Evolutionary conservation across 202 grass and related monocot genomes (phyloP), one percentile per base, ranked within the genome.

Genomic region (Panicum virgatum): DNA sequence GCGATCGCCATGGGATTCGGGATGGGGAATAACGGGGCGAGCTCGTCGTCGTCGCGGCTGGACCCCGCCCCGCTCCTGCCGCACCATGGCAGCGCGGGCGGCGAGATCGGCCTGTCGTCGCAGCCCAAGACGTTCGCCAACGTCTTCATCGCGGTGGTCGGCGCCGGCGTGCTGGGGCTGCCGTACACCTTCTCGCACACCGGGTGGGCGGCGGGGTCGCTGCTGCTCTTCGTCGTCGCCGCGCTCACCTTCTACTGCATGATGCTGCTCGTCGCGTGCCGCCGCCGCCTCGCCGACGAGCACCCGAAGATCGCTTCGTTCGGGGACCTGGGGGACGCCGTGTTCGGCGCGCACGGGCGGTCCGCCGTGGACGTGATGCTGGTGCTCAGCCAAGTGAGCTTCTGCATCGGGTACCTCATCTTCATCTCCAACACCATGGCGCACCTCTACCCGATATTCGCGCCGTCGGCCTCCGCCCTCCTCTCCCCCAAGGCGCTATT

Each of bases 121-220:
- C 96, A 93, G 85, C 83, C 96, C 50, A 96, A 99, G 86, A 99
- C 96, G 20, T 96, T 99, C 71, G 96, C 93, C 3, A 99, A 99
- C 84, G 96, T 99, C 4, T 99, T 99, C 85, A 96, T 99, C 77
- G 91, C 96, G 11, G 94, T 99, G 68, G 96, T 99, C 22, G 96
- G 96, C 36, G 89, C 96, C 52, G 92, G 96, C 48, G 96, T 98
- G 61, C 89, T 98, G 18, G 96, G 96, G 3, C 89, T 99, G 23
- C 96, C 96, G 7, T 99, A 99, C 92, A 87, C 96, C 46, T 99
- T 99, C 89, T 90, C 88, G 73, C 93, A 84, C 59, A 99, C 89
- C 11, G 96, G 96, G 0, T 99, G 96, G 96, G 89, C 83, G 5
- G 74, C 96, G 77, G 96, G 96, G 23, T 63, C 82, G 22, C 57